These are phyloP conservation scores for Metschnikowia koreensis DNA, from an alignment of 805 yeast genomes.

Conservation along the genomic window DNA sequence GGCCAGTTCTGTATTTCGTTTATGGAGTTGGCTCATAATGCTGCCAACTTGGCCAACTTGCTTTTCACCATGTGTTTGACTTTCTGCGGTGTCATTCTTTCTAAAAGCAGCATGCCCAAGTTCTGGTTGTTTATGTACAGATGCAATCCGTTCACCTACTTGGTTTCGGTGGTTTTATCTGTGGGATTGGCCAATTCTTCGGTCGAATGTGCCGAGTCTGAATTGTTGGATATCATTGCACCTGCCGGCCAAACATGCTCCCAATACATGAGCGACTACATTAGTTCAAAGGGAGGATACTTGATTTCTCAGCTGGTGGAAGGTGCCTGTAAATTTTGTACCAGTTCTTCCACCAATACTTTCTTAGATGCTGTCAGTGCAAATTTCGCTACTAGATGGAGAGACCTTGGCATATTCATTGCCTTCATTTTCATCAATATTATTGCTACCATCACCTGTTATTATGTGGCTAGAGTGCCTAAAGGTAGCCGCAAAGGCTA, in stretches of 20 bases:
- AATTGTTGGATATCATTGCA: slow-evolving; percentile 48
- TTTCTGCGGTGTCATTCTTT: slow-evolving; percentile 53
- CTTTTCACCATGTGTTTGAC: slow-evolving; percentile 54
- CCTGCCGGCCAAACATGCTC: slow-evolving; percentile 25
- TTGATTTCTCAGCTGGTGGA: background rate
- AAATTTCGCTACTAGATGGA: slow-evolving; percentile 5
- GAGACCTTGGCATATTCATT: slow-evolving; percentile 8
- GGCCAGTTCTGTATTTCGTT: slow-evolving; percentile 22
- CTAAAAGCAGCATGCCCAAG: slow-evolving; percentile 39
- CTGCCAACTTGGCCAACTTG: slow-evolving; percentile 55
- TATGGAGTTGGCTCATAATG: slow-evolving; percentile 48
- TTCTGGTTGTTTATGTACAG: slow-evolving; percentile 49
- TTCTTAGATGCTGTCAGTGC: slow-evolving; percentile 1
- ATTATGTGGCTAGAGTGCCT: slow-evolving; percentile 70
- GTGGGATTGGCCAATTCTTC: slow-evolving; percentile 38
- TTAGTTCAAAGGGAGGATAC: slow-evolving; percentile 2
- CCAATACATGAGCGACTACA: slow-evolving; percentile 2
- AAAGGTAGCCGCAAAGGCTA: slow-evolving; percentile 35
- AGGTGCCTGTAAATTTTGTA: slow-evolving; percentile 6
- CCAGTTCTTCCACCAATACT: slow-evolving; percentile 1
- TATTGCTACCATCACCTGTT: slow-evolving; percentile 1
- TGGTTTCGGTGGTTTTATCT: slow-evolving; percentile 46
- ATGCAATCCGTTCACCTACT: slow-evolving; percentile 47
- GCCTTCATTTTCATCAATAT: slow-evolving; percentile 8
- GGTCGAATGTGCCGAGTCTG: slow-evolving; percentile 49